phyloP scores from a whole-genome alignment of 2,329 filamentous ascomycete genomes.

The Cordyceps cateniannulata region DNA sequence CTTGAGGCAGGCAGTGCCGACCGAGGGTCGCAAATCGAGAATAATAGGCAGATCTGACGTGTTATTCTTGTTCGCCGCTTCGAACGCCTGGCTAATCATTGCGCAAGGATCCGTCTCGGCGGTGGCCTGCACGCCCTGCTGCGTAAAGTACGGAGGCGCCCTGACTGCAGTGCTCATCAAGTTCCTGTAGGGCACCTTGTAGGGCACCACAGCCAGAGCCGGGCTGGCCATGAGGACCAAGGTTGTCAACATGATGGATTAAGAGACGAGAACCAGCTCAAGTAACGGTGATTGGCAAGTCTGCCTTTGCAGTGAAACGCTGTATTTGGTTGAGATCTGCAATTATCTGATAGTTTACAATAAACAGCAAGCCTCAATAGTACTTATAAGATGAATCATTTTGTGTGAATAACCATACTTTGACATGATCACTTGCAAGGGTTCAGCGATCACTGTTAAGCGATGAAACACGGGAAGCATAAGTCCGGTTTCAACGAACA shows the following conservation, averaged over 20 bases:
- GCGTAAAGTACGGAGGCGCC: not conserved
- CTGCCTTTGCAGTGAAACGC: not conserved
- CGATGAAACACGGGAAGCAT: not conserved
- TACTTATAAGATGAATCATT: not conserved
- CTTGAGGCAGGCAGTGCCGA: slow-evolving; percentile 16
- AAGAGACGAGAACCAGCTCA: not conserved
- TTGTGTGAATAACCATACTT: not conserved
- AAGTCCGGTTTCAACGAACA: not conserved
- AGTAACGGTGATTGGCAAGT: not conserved
- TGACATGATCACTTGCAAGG: no score
- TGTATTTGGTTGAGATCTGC: not conserved
- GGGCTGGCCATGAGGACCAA: not conserved
- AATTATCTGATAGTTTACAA: not conserved
- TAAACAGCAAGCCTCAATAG: not conserved
- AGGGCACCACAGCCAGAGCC: not conserved
- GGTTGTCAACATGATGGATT: not conserved
- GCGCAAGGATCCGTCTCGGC: not conserved
- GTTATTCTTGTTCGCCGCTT: not conserved
- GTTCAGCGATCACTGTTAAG: no score
- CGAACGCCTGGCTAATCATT: not conserved
- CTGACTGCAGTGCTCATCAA: not conserved
- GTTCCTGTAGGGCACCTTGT: not conserved
- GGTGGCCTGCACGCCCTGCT: not conserved
- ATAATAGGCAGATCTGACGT: not conserved
- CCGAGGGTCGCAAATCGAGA: slow-evolving; percentile 13